Base-by-base conservation (phyloP, 768 basidiomycete species). In the Lentinula edodes region DNA sequence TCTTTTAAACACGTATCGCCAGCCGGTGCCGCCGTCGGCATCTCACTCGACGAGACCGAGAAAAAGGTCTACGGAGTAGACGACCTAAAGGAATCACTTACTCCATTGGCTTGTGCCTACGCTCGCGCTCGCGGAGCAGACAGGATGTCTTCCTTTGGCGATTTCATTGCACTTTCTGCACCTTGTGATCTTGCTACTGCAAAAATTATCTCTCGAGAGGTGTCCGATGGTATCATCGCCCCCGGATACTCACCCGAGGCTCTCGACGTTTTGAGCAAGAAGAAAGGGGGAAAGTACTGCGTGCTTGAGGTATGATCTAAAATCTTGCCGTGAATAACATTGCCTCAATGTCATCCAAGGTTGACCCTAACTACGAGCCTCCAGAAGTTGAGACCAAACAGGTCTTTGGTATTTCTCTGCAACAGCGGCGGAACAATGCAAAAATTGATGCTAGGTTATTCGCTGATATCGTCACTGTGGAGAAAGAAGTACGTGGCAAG, bases 1-100 rank as follows among this genome's bases (percentile, higher is more conserved):
- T 98, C 95, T 0, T 99, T 98, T 87, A 99, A 99, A 78, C 97
- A 99, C 70, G 97, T 99, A 62, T 98, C 96, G 16, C 97, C 97
- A 10, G 97, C 97, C 1, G 97, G 97, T 55, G 95, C 92, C 6
- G 97, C 95, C 32, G 92, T 98, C 12, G 96, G 95, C 23, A 72
- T 97, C 60, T 84, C 84, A 69, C 81, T 99, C 48, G 81, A 87
- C 66, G 88, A 91, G 34, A 83, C 80, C 0, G 95, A 98, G 75
- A 93, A 95, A 70, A 87, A 90, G 67, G 95, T 98, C 0, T 98
- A 98, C 65, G 96, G 94, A 2, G 95, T 97, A 0, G 95, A 98
- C 41, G 97, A 98, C 68, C 79, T 98, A 62, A 95, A 94, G 70
- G 91, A 93, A 69, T 81, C 89, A 28, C 79, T 99, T 35, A 94